Percentiles rank a stretch among this genome's conserved stretches.
These are phyloP conservation scores for Cutaneotrichosporon mucoides DNA, from an alignment of 1,284 basidiomycete genomes.

Conservation along the genomic window DNA sequence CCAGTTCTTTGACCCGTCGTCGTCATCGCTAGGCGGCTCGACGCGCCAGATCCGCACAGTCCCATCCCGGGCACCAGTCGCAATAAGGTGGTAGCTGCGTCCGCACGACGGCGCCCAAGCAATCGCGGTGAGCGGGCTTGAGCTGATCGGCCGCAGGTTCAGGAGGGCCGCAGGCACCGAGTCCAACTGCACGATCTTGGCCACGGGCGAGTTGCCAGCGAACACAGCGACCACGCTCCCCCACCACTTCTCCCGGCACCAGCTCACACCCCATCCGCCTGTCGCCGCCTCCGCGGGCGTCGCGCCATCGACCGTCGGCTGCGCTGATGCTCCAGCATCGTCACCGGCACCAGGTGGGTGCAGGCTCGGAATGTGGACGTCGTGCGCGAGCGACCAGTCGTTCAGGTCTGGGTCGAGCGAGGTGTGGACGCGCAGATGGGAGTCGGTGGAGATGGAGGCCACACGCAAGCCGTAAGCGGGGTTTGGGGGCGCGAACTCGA, in stretches of 20 bases:
- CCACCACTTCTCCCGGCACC: slow-evolving; percentile 93
- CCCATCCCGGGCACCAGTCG: slow-evolving; percentile 79
- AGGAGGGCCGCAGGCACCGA: slow-evolving; percentile 44
- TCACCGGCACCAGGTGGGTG: not conserved
- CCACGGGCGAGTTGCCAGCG: slow-evolving; percentile 63
- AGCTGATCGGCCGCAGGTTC: slow-evolving; percentile 32
- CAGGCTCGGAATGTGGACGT: slow-evolving; percentile 65
- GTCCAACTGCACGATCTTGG: slow-evolving; percentile 59
- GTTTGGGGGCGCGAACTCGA: slow-evolving; percentile 71
- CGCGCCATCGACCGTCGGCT: slow-evolving; percentile 2
- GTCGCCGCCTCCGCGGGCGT: slow-evolving; percentile 56
- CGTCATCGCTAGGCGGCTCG: slow-evolving; percentile 50
- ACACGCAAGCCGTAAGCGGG: slow-evolving; percentile 79
- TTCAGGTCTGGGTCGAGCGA: slow-evolving; percentile 76
- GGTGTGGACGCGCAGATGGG: slow-evolving; percentile 79
- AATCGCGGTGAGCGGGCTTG: slow-evolving; percentile 63
- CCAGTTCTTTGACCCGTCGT: slow-evolving; percentile 54
- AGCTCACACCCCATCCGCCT: slow-evolving; percentile 85
- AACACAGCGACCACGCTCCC: slow-evolving; percentile 77
- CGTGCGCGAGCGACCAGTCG: slow-evolving; percentile 73
- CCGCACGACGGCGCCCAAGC: slow-evolving; percentile 90
- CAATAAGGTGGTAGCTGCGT: slow-evolving; percentile 83
- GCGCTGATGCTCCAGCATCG: not conserved
- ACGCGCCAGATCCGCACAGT: slow-evolving; percentile 80
- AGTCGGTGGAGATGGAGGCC: slow-evolving; percentile 80